A percentile compares a stretch with the other conserved stretches of the same genome.
Conservation (phyloP, 306 rosid species). For the Quercus engelmannii region DNA sequence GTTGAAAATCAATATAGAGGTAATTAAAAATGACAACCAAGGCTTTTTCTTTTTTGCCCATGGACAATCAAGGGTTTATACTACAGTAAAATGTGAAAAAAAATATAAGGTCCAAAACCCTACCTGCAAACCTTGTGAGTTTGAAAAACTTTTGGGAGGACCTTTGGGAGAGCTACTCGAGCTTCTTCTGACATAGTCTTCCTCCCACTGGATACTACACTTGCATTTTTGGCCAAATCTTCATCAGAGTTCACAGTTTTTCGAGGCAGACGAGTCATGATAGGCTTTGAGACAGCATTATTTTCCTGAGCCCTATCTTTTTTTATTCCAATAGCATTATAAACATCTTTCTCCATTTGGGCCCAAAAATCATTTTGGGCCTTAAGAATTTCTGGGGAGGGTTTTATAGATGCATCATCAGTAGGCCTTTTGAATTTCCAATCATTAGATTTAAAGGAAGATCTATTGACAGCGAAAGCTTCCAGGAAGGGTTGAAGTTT, state of each 20-base stretch:
- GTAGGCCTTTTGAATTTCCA: slow-evolving; percentile 42
- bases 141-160: slow-evolving; percentile 59
- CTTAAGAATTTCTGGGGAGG: slow-evolving; percentile 45
- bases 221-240: slow-evolving; percentile 27
- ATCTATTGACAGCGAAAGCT: slow-evolving; percentile 49
- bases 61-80: neutral
- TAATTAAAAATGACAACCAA: neutral
- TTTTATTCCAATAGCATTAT: neutral
- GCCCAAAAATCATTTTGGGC: slow-evolving; percentile 47
- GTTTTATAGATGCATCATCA: slow-evolving; percentile 56
- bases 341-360: slow-evolving; percentile 24
- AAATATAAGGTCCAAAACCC: neutral
- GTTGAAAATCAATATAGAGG: neutral
- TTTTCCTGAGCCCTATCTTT: slow-evolving; percentile 31
- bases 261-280: slow-evolving; percentile 22
- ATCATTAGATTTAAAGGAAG: slow-evolving; percentile 17
- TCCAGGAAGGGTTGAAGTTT: slow-evolving; percentile 35
- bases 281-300: slow-evolving; percentile 33
- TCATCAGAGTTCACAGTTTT: slow-evolving; percentile 38
- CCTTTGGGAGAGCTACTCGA: slow-evolving; percentile 67
- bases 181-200: slow-evolving; percentile 79
- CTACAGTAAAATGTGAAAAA: neutral
- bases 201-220: slow-evolving; percentile 32
- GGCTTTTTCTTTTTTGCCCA: neutral
- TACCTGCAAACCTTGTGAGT: slow-evolving; percentile 89